These are phyloP conservation scores for Uronychia binucleata DNA, from an alignment of 73 alveolate species.

Conservation along the genomic window DNA sequence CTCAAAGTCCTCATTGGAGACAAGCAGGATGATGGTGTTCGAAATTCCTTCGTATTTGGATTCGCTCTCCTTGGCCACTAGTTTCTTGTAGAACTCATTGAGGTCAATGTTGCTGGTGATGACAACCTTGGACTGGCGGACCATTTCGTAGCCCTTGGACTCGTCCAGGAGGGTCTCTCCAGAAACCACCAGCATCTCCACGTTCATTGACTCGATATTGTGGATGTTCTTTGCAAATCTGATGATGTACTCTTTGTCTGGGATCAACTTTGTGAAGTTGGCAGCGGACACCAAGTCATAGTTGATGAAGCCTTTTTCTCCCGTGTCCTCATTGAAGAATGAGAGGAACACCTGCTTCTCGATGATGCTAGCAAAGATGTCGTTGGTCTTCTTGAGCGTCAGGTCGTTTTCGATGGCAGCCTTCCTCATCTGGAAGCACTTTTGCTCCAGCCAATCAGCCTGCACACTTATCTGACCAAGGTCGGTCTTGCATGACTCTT, in stretches of 20 bases:
- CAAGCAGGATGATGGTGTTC: not conserved
- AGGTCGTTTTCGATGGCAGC: constrained; percentile 45
- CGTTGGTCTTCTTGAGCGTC: constrained; percentile 31
- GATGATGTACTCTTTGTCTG: constrained; percentile 1
- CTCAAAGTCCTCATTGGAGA: constrained; percentile 12
- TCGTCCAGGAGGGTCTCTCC: constrained; percentile 29
- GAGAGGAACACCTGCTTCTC: constrained; percentile 44
- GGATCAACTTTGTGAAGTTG: constrained; percentile 7
- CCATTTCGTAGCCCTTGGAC: not conserved
- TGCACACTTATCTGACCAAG: not conserved
- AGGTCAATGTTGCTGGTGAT: constrained; percentile 51
- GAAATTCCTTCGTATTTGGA: not conserved
- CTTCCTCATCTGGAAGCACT: not conserved
- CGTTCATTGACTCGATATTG: not conserved
- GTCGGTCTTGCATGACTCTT: not conserved
- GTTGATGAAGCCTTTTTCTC: constrained; percentile 10
- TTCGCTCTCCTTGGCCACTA: constrained; percentile 12
- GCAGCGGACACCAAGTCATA: constrained; percentile 19
- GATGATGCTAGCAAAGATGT: constrained; percentile 28
- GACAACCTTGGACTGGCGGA: constrained; percentile 22
- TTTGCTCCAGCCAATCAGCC: not conserved
- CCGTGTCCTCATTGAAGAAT: constrained; percentile 13
- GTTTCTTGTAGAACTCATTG: constrained; percentile 31
- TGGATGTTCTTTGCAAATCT: not conserved
- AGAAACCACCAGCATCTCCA: constrained; percentile 10